Conservation (phyloP, 108 stramenopile genomes). For the Fragilariopsis cylindrus region DNA sequence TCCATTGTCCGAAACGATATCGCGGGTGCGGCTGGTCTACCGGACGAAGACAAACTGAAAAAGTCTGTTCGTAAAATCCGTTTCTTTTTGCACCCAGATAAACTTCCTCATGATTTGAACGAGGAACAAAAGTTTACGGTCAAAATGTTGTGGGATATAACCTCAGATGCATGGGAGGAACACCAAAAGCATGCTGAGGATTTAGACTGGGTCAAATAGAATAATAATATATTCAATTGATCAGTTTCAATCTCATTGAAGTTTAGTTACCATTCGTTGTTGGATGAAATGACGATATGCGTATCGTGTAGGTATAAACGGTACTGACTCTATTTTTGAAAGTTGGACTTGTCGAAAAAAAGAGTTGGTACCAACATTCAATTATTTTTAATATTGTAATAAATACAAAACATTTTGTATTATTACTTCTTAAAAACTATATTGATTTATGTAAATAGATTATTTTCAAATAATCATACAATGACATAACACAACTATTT, state of each 20-base stretch:
- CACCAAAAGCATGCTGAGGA: conserved; percentile 54
- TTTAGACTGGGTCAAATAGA: conserved; percentile 58
- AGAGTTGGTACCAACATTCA: neutral
- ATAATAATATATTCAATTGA: neutral
- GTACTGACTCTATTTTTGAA: too few species aligned
- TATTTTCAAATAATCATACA: too few species aligned
- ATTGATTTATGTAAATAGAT: too few species aligned
- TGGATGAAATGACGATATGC: too few species aligned
- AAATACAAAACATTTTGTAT: neutral
- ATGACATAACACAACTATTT: too few species aligned
- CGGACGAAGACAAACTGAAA: conserved; percentile 73
- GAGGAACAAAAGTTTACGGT: conserved; percentile 66
- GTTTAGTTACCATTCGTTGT: neutral
- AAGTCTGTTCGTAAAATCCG: conserved; percentile 82
- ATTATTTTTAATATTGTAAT: neutral
- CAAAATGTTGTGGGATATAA: conserved; percentile 86
- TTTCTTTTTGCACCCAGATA: conserved; percentile 84
- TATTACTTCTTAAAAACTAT: neutral
- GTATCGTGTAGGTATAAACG: too few species aligned
- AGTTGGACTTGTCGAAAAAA: too few species aligned
- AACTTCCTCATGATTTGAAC: conserved; percentile 75
- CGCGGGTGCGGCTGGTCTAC: conserved; percentile 30
- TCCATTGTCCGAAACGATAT: conserved; percentile 53
- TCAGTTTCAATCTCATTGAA: neutral
- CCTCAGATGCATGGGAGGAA: conserved; percentile 80